Conservation (phyloP, 371 early-diverging fungal species). For the Mortierella sp. region DNA sequence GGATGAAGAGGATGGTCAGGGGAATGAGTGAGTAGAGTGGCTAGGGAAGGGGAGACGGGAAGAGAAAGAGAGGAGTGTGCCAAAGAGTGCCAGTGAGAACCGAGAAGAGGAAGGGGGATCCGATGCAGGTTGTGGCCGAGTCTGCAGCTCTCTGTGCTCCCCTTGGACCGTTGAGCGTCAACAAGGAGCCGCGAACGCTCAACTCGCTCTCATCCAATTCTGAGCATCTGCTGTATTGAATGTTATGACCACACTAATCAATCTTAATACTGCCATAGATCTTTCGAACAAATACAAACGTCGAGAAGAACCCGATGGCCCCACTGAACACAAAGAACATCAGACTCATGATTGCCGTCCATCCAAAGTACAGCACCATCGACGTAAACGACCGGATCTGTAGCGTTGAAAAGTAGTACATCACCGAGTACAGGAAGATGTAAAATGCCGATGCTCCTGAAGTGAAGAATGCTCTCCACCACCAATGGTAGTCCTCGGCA, state of each 20-base stretch:
- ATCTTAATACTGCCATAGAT: constrained; percentile 83
- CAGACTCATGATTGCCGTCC: constrained; percentile 80
- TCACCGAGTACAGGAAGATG: constrained; percentile 84
- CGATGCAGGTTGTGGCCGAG: no score
- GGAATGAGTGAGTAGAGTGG: background rate
- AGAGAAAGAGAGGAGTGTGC: background rate
- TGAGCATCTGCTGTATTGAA: no score
- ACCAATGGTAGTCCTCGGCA: constrained; percentile 95
- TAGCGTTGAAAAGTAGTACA: constrained; percentile 83
- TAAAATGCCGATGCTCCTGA: constrained; percentile 90
- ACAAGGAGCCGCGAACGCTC: no score
- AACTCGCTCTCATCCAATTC: no score
- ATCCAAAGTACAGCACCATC: constrained; percentile 93
- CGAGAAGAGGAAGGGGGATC: no score
- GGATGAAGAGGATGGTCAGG: background rate
- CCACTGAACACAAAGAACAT: constrained; percentile 83
- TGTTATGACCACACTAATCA: constrained; percentile 55
- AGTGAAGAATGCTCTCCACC: constrained; percentile 94
- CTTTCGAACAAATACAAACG: constrained; percentile 74
- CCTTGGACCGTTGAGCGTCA: no score
- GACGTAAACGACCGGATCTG: constrained; percentile 79
- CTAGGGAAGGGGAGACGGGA: background rate
- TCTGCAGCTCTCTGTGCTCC: no score
- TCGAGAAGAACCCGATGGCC: constrained; percentile 83
- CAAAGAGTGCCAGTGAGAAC: background rate